Base-by-base conservation (phyloP, 257 asterid genomes). In the Henckelia pumila region DNA sequence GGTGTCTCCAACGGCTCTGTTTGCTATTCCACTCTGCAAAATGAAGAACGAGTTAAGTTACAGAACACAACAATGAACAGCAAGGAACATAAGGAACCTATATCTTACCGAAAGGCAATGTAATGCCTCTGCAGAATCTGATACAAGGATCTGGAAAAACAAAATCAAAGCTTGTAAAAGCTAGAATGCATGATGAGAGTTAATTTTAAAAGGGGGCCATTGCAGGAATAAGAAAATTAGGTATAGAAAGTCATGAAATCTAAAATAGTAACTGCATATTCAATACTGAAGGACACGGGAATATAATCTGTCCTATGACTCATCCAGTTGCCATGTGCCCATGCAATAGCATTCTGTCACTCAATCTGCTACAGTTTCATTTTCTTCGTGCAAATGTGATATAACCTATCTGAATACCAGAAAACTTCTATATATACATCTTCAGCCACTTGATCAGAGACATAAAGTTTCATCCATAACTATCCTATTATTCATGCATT, bases 1-100 rank as follows among this genome's bases (percentile, higher is more conserved):
- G 77, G 97, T 90, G 76, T 90, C 94, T 77, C 95, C 95, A 66
- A 88, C 92, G 57, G 97, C 89, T 75, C 91, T 90, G 85, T 85
- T 90, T 61, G 95, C 85, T 78, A 90, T 82, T 63, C 95, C 97
- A 24, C 78, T 78, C 97, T 90, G 84, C 80, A 70, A 47, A 61
- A 71, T 33, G 44, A 73, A 63, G 24, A 56, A 59, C 56, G 37
- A 26, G 40, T 60, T 80, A 23, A 47, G 78, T 33, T 58, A 59
- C 63, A 50, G 63, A 66, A 56, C 69, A 25, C 59, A 49, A 29
- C 28, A 49, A 72, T 33, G 61, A 69, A 30, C 20, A 4, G n/a
- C 59, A 26, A 33, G 64, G 55, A 59, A 61, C 16, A 23, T 35
- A 59, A 47, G 50, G 70, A 63, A 35, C 32, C 53, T 70, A 71